Percentiles rank a stretch among this genome's conserved stretches.
Evolutionary conservation across 2,329 filamentous ascomycete genomes (phyloP).

Genomic region (Cercospora zeae-maydis): DNA sequence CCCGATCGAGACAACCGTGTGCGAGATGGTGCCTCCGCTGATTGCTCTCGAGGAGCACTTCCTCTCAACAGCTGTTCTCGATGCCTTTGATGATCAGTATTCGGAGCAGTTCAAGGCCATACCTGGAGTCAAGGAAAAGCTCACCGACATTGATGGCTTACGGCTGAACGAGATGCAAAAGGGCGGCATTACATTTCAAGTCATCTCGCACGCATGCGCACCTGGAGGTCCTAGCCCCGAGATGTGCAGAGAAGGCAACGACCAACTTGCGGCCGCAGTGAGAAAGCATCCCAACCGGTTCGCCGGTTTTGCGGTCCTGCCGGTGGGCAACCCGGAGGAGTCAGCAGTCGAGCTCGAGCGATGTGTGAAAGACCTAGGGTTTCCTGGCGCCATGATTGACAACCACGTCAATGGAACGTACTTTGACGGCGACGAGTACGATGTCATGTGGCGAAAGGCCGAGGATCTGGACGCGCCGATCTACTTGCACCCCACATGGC

Average conservation of each 20-base stretch:
- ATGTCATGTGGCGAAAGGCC: constrained; percentile 35
- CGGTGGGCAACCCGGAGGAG: constrained; percentile 33
- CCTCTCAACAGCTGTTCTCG: constrained; percentile 34
- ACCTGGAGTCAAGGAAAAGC: constrained; percentile 30
- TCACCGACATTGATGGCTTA: constrained; percentile 30
- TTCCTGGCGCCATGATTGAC: constrained; percentile 39
- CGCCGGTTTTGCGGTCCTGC: constrained; percentile 37
- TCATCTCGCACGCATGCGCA: constrained; percentile 36
- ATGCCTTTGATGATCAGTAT: constrained; percentile 31
- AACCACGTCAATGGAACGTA: constrained; percentile 37
- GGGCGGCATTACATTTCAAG: constrained; percentile 34
- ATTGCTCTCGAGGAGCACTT: constrained; percentile 40
- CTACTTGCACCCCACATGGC: constrained; percentile 51
- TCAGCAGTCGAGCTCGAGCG: constrained; percentile 35
- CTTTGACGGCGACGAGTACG: constrained; percentile 35
- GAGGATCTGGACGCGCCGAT: constrained; percentile 49
- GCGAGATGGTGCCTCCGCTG: constrained; percentile 33
- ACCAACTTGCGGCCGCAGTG: constrained; percentile 35
- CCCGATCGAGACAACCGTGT: background rate
- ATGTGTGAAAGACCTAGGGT: constrained; percentile 33
- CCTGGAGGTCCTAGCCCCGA: constrained; percentile 29
- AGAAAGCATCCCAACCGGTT: constrained; percentile 30
- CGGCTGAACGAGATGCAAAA: constrained; percentile 36
- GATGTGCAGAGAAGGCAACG: constrained; percentile 34
- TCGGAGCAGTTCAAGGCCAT: constrained; percentile 36